A percentile compares a stretch with the other conserved stretches of the same genome.
These are phyloP conservation scores for Cercis canadensis DNA, from an alignment of 306 rosid species.

Conservation along the genomic window DNA sequence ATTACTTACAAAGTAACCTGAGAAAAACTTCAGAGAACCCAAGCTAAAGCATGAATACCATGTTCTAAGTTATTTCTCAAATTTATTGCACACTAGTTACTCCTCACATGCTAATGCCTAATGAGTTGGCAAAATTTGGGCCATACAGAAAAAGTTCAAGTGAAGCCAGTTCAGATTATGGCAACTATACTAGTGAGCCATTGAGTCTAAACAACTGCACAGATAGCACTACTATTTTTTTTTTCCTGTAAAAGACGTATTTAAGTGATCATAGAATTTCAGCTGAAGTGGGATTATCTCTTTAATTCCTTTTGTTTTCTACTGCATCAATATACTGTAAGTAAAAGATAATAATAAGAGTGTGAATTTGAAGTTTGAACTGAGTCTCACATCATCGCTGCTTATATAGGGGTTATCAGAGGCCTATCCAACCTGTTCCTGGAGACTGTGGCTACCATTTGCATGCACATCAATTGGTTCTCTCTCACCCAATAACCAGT, in stretches of 20 bases:
- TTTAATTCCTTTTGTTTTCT: conserved; percentile 8
- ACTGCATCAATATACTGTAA: conserved; percentile 5
- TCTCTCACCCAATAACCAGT: conserved; percentile 72
- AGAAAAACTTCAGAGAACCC: background rate
- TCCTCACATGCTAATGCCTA: too few relatives aligned
- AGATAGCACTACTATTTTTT: too few relatives aligned
- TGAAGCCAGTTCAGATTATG: too few relatives aligned
- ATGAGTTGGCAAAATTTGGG: too few relatives aligned
- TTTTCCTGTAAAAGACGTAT: too few relatives aligned
- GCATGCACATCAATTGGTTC: conserved; percentile 76
- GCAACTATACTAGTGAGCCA: too few relatives aligned
- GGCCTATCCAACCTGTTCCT: conserved; percentile 82
- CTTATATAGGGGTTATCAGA: conserved; percentile 68
- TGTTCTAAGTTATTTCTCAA: background rate
- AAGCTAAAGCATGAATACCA: background rate
- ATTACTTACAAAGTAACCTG: conserved; percentile 2
- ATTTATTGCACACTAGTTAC: too few relatives aligned
- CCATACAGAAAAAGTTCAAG: too few relatives aligned
- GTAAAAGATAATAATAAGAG: background rate
- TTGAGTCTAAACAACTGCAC: too few relatives aligned
- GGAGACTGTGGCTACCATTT: conserved; percentile 90
- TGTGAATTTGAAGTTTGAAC: conserved; percentile 24
- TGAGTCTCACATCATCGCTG: background rate
- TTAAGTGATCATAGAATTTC: too few relatives aligned
- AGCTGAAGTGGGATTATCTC: background rate